Evolutionary conservation across 345 rosid genomes (phyloP).

Genomic region (Arabis alpina): DNA sequence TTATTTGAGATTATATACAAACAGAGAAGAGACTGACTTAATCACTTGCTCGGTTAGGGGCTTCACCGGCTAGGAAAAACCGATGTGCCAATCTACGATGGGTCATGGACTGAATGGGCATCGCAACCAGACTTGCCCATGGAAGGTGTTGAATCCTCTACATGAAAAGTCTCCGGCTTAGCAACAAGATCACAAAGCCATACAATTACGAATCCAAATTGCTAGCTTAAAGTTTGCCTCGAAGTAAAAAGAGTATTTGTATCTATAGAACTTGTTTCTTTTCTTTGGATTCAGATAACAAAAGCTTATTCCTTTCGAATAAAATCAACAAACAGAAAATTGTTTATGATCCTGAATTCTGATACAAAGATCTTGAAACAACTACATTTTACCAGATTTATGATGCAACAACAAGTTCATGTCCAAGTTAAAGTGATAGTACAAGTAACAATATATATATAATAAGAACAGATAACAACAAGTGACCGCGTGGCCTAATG

Average conservation of each 20-base stretch:
- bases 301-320: conserved; percentile 15
- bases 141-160: conserved; percentile 39
- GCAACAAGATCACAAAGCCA: conserved; percentile 28
- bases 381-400: no score
- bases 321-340: conserved; percentile 27
- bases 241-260: conserved; percentile 21
- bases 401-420: no score
- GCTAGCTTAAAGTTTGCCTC: conserved; percentile 14
- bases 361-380: conserved; percentile 12
- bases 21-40: conserved; percentile 3
- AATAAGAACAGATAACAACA: no score
- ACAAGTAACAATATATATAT: no score
- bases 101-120: conserved; percentile 99
- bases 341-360: conserved; percentile 14
- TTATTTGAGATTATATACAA: conserved; percentile 10
- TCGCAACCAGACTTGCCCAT: conserved; percentile 69
- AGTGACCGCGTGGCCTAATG: conserved; percentile 98
- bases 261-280: conserved; percentile 16
- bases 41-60: conserved; percentile 57
- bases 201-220: conserved; percentile 10
- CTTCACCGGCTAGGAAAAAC: conserved; percentile 85
- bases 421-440: no score
- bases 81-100: conserved; percentile 89
- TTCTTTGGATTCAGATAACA: neutral
- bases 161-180: conserved; percentile 25